Evolutionary conservation across 2,329 filamentous ascomycete genomes (phyloP).

Genomic region (Xylaria sp.): DNA sequence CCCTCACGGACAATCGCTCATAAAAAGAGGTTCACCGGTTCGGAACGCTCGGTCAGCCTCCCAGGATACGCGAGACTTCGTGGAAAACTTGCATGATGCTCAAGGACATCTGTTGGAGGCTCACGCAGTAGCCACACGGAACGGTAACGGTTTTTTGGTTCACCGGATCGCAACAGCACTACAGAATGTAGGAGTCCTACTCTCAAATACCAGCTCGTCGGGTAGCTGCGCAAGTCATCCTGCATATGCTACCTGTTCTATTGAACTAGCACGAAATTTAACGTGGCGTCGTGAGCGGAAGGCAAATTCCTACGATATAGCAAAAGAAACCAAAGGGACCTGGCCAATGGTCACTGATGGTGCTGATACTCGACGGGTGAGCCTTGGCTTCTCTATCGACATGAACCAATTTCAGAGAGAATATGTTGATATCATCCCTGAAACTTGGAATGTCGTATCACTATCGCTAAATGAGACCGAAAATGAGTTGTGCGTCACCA

Average conservation of each 20-base stretch:
- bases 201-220: slow-evolving; percentile 68
- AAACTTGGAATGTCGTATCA: slow-evolving; percentile 85
- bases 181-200: slow-evolving; percentile 71
- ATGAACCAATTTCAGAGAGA: slow-evolving; percentile 76
- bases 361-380: slow-evolving; percentile 52
- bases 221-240: slow-evolving; percentile 61
- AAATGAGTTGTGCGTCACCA: slow-evolving; percentile 89
- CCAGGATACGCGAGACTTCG: slow-evolving; percentile 58
- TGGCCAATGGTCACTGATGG: slow-evolving; percentile 51
- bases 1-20: slow-evolving; percentile 50
- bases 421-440: slow-evolving; percentile 86
- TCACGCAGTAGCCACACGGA: slow-evolving; percentile 65
- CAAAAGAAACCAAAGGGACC: slow-evolving; percentile 48
- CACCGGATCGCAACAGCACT: slow-evolving; percentile 71
- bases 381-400: slow-evolving; percentile 61
- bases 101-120: slow-evolving; percentile 73
- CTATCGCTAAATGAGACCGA: slow-evolving; percentile 83
- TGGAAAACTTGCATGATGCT: slow-evolving; percentile 70
- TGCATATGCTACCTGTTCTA: slow-evolving; percentile 69
- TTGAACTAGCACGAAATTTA: slow-evolving; percentile 76
- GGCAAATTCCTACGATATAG: slow-evolving; percentile 57
- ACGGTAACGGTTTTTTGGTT: slow-evolving; percentile 67
- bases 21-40: slow-evolving; percentile 51
- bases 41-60: slow-evolving; percentile 45
- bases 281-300: slow-evolving; percentile 73